Conservation (phyloP, 2,329 filamentous ascomycete genomes). For the Akanthomyces muscarius region DNA sequence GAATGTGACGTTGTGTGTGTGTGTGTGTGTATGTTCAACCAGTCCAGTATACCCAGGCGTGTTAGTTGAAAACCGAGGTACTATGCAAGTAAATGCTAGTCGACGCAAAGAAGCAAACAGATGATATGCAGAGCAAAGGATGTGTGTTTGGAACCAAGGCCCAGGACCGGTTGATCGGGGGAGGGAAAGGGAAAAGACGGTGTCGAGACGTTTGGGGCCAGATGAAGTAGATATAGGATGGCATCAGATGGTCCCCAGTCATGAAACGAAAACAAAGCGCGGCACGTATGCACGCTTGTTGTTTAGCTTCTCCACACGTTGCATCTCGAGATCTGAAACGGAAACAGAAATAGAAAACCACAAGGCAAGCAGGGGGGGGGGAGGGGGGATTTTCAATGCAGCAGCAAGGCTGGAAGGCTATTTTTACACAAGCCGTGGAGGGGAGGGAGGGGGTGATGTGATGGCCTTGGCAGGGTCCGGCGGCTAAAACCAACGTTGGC, state of each 20-base stretch:
- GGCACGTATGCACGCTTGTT: too few species aligned
- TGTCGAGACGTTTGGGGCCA: neutral
- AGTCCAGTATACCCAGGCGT: neutral
- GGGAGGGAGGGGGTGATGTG: too few species aligned
- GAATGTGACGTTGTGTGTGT: neutral
- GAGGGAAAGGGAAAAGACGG: neutral
- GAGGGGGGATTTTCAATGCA: too few species aligned
- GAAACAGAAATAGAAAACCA: conserved; percentile 1
- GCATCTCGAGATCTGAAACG: conserved; percentile 14
- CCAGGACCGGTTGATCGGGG: conserved; percentile 6
- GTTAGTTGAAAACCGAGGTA: neutral
- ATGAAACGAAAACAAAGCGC: neutral
- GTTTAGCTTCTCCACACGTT: neutral
- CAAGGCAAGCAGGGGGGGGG: too few species aligned
- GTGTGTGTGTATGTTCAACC: neutral
- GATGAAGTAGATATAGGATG: neutral
- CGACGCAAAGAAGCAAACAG: neutral
- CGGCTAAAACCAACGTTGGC: too few species aligned
- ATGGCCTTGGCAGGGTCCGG: too few species aligned
- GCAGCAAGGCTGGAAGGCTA: too few species aligned
- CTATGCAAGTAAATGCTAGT: conserved; percentile 18
- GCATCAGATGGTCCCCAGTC: neutral
- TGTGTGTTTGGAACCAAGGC: neutral
- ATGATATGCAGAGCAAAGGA: neutral
- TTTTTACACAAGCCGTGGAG: too few species aligned